phyloP scores from a whole-genome alignment of 2,329 filamentous ascomycete species.

The Coniella vitis region DNA sequence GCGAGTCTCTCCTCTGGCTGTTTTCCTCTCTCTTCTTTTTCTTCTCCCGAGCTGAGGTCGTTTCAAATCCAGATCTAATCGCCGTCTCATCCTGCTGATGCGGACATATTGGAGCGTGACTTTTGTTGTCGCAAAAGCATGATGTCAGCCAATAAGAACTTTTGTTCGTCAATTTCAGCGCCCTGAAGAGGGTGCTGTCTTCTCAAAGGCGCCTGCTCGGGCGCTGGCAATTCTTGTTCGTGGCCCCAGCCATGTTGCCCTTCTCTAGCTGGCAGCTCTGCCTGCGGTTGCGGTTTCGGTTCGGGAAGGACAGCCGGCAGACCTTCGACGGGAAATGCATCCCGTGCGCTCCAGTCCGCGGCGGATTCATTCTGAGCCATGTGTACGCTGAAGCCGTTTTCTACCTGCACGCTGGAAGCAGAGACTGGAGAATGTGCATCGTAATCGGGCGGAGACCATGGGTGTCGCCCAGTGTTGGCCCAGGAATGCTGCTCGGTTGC shows the following conservation, averaged over 20 bases:
- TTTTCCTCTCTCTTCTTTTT: no score
- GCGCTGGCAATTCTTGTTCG: constrained; percentile 14
- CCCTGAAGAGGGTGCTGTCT: constrained; percentile 12
- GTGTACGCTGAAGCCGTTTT: constrained; percentile 2
- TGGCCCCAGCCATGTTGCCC: constrained; percentile 9
- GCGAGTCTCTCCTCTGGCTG: no score
- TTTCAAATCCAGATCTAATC: not conserved
- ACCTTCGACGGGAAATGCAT: constrained; percentile 4
- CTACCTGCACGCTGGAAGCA: constrained; percentile 10
- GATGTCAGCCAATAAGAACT: constrained; percentile 13
- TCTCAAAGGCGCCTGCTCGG: constrained; percentile 9
- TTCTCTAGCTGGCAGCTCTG: constrained; percentile 13
- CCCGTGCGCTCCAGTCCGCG: not conserved
- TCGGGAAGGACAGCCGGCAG: constrained; percentile 13
- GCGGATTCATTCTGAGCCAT: not conserved
- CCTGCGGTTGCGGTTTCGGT: constrained; percentile 9
- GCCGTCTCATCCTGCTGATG: constrained; percentile 10
- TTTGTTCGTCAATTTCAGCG: constrained; percentile 13
- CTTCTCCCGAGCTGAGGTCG: no score
- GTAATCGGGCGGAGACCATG: constrained; percentile 16
- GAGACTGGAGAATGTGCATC: constrained; percentile 8
- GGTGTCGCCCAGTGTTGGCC: constrained; percentile 8
- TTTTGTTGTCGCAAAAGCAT: constrained; percentile 8
- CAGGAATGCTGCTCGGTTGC: constrained; percentile 4
- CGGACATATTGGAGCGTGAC: not conserved